Base-by-base conservation (phyloP, 2,329 filamentous ascomycete species). In the Claviceps monticola region DNA sequence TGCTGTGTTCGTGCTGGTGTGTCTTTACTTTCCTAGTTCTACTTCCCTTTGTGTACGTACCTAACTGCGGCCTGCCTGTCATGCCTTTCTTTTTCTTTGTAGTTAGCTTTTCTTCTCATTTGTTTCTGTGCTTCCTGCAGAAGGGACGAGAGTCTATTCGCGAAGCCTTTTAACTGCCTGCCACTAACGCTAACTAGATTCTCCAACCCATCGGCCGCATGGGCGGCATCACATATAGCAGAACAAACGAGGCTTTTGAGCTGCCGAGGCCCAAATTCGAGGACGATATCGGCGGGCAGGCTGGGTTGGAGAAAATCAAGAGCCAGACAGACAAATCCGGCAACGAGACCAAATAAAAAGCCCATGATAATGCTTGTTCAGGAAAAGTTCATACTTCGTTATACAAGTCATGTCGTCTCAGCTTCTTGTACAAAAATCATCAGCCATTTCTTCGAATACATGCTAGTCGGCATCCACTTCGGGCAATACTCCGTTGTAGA, bases 171-270 rank as follows among this genome's bases (percentile, higher is more conserved):
- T 3, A n/a, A n/a, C 26, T 29, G 26, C 26, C 39, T 42, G 3
- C 39, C 39, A 19, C 39, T 42, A 26, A 42, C 46, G 16, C 21
- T 8, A 2, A 19, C 1, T 43, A 83, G 69, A 74, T 94, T 8
- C 68, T 96, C 52, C 79, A 79, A 55, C 88, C 91, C 0, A 75
- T 95, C 16, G 80, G 80, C 56, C 79, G 91, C 39, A 61, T 96
- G 23, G 91, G 91, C 26, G 91, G 91, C 1, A 94, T 96, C 59
- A 84, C 84, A 0, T 97, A 95, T 64, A 84, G 76, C 0, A 76
- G 89, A 44, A 71, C 78, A 0, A 82, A 77, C 0, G 81, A 90
- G 56, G 83, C 71, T 0, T 69, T 88, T 26, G 89, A 95, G 71
- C 67, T 95, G 23, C 79, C 76, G 5, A 72, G 85, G 42, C 82